These are phyloP conservation scores for Lactarius akahatsu DNA, from an alignment of 768 basidiomycete species.

Conservation along the genomic window DNA sequence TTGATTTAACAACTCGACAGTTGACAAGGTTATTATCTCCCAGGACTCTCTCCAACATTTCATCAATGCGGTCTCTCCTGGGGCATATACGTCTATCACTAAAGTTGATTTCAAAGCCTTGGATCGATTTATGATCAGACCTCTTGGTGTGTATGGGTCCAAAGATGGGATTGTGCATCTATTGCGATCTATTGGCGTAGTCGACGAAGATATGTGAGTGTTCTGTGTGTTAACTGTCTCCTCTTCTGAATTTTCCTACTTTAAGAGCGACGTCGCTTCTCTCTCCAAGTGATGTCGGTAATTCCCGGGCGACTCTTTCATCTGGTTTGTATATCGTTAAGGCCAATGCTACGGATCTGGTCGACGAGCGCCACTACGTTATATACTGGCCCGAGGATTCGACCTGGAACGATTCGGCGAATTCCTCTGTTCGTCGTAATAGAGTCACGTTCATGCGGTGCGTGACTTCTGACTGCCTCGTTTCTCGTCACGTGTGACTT, in stretches of 20 bases:
- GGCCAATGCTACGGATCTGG: constrained; percentile 4
- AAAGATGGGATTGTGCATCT: constrained; percentile 50
- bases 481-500: background rate
- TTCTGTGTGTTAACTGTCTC: background rate
- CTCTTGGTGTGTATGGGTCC: constrained; percentile 58
- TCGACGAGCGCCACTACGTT: constrained; percentile 42
- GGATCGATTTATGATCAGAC: constrained; percentile 47
- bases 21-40: constrained; percentile 61
- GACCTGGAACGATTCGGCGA: constrained; percentile 55
- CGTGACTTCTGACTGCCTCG: background rate
- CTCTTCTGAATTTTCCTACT: background rate
- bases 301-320: constrained; percentile 37
- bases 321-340: constrained; percentile 52
- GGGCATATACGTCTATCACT: constrained; percentile 53
- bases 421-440: constrained; percentile 48
- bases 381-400: constrained; percentile 62
- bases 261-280: constrained; percentile 31
- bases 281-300: constrained; percentile 20
- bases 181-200: constrained; percentile 37
- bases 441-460: constrained; percentile 64
- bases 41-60: constrained; percentile 50
- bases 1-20: constrained; percentile 33
- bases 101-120: constrained; percentile 56
- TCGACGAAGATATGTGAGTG: constrained; percentile 45
- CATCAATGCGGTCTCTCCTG: constrained; percentile 49